These are phyloP conservation scores for Acacia concinna DNA, from an alignment of 331 rosid genomes.

Conservation along the genomic window DNA sequence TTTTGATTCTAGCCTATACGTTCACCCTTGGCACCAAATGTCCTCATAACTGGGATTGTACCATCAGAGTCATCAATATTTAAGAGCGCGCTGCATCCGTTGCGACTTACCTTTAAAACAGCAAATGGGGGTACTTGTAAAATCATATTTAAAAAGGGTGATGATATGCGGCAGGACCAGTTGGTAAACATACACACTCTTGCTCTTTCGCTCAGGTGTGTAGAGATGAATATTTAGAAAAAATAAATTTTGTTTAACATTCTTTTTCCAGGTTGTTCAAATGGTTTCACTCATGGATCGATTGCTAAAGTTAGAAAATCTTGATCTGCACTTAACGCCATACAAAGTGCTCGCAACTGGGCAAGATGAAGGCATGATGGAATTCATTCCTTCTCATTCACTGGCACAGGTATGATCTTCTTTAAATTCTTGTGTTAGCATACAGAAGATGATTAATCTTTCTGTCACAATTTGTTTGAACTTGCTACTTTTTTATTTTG, in stretches of 20 bases:
- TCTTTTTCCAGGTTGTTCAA: constrained; percentile 79
- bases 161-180: constrained; percentile 97
- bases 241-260: constrained; percentile 20
- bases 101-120: constrained; percentile 88
- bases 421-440: constrained; percentile 4
- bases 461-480: not conserved
- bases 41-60: constrained; percentile 83
- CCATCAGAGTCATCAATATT: constrained; percentile 93
- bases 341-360: constrained; percentile 96
- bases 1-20: constrained; percentile 74
- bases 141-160: constrained; percentile 95
- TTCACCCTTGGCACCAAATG: constrained; percentile 86
- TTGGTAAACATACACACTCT: constrained; percentile 54
- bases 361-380: constrained; percentile 99
- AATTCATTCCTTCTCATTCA: constrained; percentile 89
- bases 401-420: constrained; percentile 69
- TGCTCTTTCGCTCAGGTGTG: constrained; percentile 20
- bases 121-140: constrained; percentile 78
- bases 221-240: constrained; percentile 26
- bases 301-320: constrained; percentile 89
- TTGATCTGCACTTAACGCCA: constrained; percentile 89
- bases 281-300: constrained; percentile 99
- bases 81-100: constrained; percentile 93
- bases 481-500: constrained; percentile 13
- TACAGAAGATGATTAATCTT: constrained; percentile 21